Conservation (phyloP, 2,329 filamentous ascomycete genomes). For the Fonsecaea monophora region DNA sequence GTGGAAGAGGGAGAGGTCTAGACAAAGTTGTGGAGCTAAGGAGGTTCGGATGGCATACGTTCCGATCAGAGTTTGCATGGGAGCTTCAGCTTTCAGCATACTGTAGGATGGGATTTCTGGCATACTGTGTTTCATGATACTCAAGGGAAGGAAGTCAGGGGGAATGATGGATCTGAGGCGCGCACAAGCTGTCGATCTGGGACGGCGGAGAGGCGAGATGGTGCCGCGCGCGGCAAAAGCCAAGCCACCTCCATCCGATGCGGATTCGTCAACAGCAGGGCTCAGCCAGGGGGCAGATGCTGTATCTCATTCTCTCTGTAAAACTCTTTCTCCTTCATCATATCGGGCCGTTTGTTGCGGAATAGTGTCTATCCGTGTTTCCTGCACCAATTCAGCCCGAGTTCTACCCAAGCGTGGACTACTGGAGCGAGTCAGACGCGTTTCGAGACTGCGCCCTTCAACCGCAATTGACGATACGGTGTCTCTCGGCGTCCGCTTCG, state of each 20-base stretch:
- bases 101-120: conserved; percentile 20
- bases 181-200: conserved; percentile 7
- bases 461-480: neutral
- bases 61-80: conserved; percentile 22
- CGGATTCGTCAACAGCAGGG: conserved; percentile 11
- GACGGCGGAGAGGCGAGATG: conserved; percentile 3
- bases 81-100: conserved; percentile 12
- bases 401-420: neutral
- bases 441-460: neutral
- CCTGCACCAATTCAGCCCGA: neutral
- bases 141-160: conserved; percentile 7
- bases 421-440: neutral
- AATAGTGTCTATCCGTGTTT: neutral
- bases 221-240: conserved; percentile 18
- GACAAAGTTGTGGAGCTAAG: conserved; percentile 25
- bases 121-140: conserved; percentile 30
- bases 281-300: conserved; percentile 13
- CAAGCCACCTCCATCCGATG: conserved; percentile 18
- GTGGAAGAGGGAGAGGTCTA: conserved; percentile 7
- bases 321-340: neutral
- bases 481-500: neutral
- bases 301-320: neutral
- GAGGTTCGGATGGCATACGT: conserved; percentile 22
- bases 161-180: conserved; percentile 21
- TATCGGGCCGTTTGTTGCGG: neutral